phyloP scores from a whole-genome alignment of 2,329 filamentous ascomycete species.

The Ophiostoma australiae region DNA sequence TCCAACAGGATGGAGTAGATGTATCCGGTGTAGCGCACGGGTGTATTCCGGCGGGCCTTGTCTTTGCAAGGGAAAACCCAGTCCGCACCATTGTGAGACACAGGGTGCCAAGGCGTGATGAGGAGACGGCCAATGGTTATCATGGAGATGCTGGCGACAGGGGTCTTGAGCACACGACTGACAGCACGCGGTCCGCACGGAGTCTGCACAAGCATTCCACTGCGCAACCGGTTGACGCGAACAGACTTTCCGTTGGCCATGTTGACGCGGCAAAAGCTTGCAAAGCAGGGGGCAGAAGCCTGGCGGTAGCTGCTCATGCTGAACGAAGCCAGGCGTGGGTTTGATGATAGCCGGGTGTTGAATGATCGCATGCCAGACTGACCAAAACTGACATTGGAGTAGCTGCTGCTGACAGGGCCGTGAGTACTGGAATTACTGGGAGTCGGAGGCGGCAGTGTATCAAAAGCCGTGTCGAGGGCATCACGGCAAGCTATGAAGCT shows the following conservation, averaged over 20 bases:
- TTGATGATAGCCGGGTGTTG: background rate
- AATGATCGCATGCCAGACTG: background rate
- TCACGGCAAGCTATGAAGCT: conserved; percentile 50
- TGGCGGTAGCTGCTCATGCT: conserved; percentile 45
- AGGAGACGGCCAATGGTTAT: conserved; percentile 45
- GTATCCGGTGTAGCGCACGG: conserved; percentile 44
- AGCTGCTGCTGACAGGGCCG: background rate
- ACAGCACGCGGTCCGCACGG: conserved; percentile 47
- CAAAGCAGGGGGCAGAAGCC: conserved; percentile 47
- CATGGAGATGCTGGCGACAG: conserved; percentile 39
- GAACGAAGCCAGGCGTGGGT: conserved; percentile 22
- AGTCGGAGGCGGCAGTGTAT: conserved; percentile 42
- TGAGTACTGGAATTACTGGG: conserved; percentile 33
- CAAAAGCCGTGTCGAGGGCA: conserved; percentile 46
- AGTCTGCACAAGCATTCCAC: conserved; percentile 47
- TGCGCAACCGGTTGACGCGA: conserved; percentile 41
- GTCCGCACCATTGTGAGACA: conserved; percentile 31
- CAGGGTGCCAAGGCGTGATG: conserved; percentile 58
- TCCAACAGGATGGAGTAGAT: conserved; percentile 56
- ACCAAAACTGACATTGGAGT: conserved; percentile 25
- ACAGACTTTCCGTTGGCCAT: conserved; percentile 39
- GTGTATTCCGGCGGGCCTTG: conserved; percentile 25
- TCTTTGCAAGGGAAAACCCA: conserved; percentile 35
- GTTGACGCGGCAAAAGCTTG: conserved; percentile 43
- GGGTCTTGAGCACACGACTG: conserved; percentile 48